Base-by-base conservation (phyloP, 2,329 filamentous ascomycete genomes). In the Talaromyces sp. region DNA sequence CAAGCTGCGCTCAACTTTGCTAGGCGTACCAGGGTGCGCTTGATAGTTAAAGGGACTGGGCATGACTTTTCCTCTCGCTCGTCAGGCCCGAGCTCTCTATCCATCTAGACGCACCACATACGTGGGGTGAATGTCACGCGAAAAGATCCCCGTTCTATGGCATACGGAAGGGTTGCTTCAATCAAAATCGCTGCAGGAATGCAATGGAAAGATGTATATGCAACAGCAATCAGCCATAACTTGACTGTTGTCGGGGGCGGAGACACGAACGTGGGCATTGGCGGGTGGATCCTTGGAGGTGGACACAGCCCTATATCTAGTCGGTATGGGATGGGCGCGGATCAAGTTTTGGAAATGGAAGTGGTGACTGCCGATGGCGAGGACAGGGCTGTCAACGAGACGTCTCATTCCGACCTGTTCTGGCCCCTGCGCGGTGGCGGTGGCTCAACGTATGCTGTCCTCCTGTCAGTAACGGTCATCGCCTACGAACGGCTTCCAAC, bases 251-350 rank as follows among this genome's bases (percentile, higher is more conserved):
- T 89, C 0, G 83, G 82, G 1, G 86, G 86, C 1, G 79, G 79
- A 27, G 47, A 55, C 3, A 18, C 36, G 7, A 83, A 81, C 0
- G 85, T 88, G 4, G 85, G 85, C 1, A 66, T 86, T 10, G 87
- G 86, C 14, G 86, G 87, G 1, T 89, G 83, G 66, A 80, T 77
- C 4, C 83, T 86, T 67, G 85, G 85, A 5, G 87, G 85, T 12
- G 87, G 87, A 0, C 85, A 87, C 67, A 81, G 79, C 0, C 75
- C 80, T 12, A 33, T 59, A 10, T 52, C 34, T 8, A 59, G 56
- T 34, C 16, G 42, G 10, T 47, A 47, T 31, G 60, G 87, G 4
- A 75, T 90, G 0, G 83, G 74, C 12, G 85, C 85, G 0, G 86
- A 89, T 64, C 81, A 89, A 57, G 79, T 82, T 0, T 75, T 89